Base-by-base conservation (phyloP, 2,329 filamentous ascomycete species). In the Ustulina deusta region DNA sequence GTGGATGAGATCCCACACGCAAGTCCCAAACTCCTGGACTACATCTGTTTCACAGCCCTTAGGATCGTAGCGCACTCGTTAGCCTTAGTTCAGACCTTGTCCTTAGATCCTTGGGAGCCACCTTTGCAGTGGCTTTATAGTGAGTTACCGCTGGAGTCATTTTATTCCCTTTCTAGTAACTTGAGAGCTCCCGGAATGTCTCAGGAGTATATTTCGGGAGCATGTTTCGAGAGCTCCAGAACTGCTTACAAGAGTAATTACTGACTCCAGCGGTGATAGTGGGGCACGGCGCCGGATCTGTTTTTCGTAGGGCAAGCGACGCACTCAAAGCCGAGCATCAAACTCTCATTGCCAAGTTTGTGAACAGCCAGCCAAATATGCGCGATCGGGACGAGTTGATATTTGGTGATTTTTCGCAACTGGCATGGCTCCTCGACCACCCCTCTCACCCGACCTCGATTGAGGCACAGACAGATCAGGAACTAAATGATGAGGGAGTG, bases 41-140 rank as follows among this genome's bases (percentile, higher is more conserved):
- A 74, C 46, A 73, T 81, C 48, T 80, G 78, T 68, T 78, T 80
- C 61, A 76, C 78, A 25, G 75, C 76, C 42, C 72, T 81, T 32
- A 74, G 74, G 44, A 79, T 81, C 68, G 66, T 81, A 40, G 73
- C 75, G n/a, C 79, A 81, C 71, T 77, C 76, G 38, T 74, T 80
- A 58, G 79, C 78, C 7, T 71, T 80, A 7, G 79, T 81, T 17
- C 80, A 81, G 74, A 81, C 79, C 11, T 66, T 80, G 48, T 72
- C 76, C 20, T 59, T 74, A 29, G 74, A 77, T 52, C 78, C 78
- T 2, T 81, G 80, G 80, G 75, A 80, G 67, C 79, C 80, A 36
- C 80, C 79, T 17, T 55, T 77, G n/a, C 78, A 80, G 63, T 81
- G 77, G 77, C 65, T 79, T 48, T 74, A 76, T 40, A 77, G n/a